A percentile compares a stretch with the other conserved stretches of the same genome.
Evolutionary conservation across 2,329 filamentous ascomycete species (phyloP).

Genomic region (Cytospora paraplurivora): DNA sequence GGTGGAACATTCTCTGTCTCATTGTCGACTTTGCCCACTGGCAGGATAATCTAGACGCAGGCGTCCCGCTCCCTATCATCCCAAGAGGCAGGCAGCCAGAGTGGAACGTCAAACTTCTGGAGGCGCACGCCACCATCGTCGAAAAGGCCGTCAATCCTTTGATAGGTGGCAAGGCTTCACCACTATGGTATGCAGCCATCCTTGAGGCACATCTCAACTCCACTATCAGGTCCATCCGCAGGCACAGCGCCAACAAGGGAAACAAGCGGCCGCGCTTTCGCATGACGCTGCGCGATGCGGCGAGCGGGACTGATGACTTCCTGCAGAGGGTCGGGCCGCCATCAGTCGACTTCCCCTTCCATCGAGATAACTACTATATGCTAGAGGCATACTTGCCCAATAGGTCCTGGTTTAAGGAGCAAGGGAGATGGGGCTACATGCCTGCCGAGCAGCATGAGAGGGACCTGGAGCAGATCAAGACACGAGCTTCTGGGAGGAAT

Average conservation of each 20-base stretch:
- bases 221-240: constrained; percentile 36
- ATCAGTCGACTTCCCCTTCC: constrained; percentile 54
- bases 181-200: constrained; percentile 52
- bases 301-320: constrained; percentile 52
- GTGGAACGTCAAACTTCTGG: constrained; percentile 54
- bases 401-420: constrained; percentile 52
- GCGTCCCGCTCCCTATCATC: constrained; percentile 55
- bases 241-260: constrained; percentile 51
- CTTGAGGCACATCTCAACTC: constrained; percentile 37
- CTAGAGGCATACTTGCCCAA: constrained; percentile 60
- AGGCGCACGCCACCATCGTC: constrained; percentile 47
- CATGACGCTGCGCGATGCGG: constrained; percentile 45
- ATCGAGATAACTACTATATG: constrained; percentile 61
- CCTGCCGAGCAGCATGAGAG: constrained; percentile 43
- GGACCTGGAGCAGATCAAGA: constrained; percentile 40
- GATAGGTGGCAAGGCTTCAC: constrained; percentile 26
- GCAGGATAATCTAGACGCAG: constrained; percentile 53
- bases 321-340: constrained; percentile 53
- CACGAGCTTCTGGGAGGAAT: constrained; percentile 29
- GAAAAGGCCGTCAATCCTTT: constrained; percentile 45
- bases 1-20: constrained; percentile 58
- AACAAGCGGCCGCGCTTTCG: constrained; percentile 45
- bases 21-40: constrained; percentile 59
- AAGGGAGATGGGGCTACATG: constrained; percentile 52
- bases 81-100: constrained; percentile 47